Evolutionary conservation across 2,329 filamentous ascomycete species (phyloP).

Genomic region (Venturia asperata): DNA sequence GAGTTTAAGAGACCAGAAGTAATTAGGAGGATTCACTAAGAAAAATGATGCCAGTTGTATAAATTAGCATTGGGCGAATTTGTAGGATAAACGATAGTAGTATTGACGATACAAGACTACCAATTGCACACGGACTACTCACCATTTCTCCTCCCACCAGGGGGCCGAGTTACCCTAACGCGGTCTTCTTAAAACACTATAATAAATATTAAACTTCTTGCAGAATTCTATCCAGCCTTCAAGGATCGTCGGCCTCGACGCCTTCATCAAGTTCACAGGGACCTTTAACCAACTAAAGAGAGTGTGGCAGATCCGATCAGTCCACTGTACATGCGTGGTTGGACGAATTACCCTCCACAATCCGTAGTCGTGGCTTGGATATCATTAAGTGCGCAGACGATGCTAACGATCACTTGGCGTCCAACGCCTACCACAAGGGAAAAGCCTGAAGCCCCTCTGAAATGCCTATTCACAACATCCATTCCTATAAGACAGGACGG

Average conservation of each 20-base stretch:
- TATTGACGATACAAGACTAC: not conserved
- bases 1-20: not conserved
- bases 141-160: no score
- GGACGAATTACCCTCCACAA: no score
- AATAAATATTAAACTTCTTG: no score
- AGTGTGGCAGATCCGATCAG: not conserved
- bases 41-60: not conserved
- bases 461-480: not conserved
- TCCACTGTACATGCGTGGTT: not conserved
- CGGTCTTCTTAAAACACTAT: no score
- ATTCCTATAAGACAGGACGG: not conserved
- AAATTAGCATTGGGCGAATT: not conserved
- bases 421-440: no score
- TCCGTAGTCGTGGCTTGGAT: not conserved
- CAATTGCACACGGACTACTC: no score
- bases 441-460: not conserved
- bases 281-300: no score
- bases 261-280: no score
- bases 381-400: not conserved
- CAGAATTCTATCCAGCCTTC: no score
- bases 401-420: no score
- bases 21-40: not conserved
- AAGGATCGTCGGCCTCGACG: no score
- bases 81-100: conserved; percentile 4
- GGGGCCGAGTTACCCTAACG: no score